Evolutionary conservation across 371 early-diverging fungal genomes (phyloP).

Genomic region (Cokeromyces recurvatus): DNA sequence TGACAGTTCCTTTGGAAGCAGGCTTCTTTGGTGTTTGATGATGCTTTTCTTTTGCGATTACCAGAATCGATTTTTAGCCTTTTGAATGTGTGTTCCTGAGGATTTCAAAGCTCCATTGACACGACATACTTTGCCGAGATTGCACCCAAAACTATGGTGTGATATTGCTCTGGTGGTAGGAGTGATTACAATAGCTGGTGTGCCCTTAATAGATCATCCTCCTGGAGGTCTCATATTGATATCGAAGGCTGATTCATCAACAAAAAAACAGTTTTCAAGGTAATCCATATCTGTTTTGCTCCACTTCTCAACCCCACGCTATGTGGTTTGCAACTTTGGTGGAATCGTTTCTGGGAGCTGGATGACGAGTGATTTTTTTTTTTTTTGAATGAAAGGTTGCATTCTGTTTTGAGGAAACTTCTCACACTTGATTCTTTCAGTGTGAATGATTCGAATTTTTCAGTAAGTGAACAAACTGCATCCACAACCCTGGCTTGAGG

Average conservation of each 20-base stretch:
- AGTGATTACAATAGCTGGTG: conserved; percentile 5
- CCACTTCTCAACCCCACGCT: too few species aligned
- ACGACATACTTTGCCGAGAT: conserved; percentile 5
- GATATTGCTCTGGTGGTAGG: conserved; percentile 7
- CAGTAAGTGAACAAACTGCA: conserved; percentile 8
- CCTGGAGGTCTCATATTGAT: conserved; percentile 11
- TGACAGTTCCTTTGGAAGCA: conserved; percentile 10
- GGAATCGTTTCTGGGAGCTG: conserved; percentile 12
- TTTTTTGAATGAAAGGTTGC: conserved; percentile 8
- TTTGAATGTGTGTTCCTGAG: too few species aligned
- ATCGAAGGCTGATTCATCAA: conserved; percentile 9
- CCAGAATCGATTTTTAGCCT: conserved; percentile 10
- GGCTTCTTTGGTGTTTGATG: conserved; percentile 13
- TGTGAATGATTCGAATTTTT: conserved; percentile 3
- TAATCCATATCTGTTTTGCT: too few species aligned
- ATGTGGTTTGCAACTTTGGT: conserved; percentile 14
- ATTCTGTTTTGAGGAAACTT: conserved; percentile 7
- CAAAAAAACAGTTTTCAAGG: conserved; percentile 10
- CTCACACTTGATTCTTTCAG: conserved; percentile 2
- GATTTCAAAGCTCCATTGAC: too few species aligned
- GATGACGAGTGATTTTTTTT: conserved; percentile 13
- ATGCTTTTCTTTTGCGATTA: conserved; percentile 12
- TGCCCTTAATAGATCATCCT: conserved; percentile 6
- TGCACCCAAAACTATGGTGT: conserved; percentile 9
- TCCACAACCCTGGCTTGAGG: conserved; percentile 8